These are phyloP conservation scores for Dioszegia aurantiaca DNA, from an alignment of 768 basidiomycete species.

Conservation along the genomic window DNA sequence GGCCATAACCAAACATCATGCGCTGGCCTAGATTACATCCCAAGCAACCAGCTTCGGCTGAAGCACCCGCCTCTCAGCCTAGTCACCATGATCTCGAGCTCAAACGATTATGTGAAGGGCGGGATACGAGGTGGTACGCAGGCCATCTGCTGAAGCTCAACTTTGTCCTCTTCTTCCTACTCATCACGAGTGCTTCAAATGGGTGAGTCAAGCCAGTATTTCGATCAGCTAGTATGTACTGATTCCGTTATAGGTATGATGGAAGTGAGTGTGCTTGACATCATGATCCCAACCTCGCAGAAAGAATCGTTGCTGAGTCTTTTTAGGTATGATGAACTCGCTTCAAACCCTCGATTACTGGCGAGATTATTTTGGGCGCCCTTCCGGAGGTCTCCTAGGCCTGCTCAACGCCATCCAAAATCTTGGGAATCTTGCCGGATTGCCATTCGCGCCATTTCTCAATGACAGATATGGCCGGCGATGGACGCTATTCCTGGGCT, in stretches of 20 bases:
- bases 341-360: conserved; percentile 21
- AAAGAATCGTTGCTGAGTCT: not conserved
- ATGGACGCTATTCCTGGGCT: conserved; percentile 59
- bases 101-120: conserved; percentile 17
- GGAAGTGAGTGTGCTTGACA: conserved; percentile 6
- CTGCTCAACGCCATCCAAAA: conserved; percentile 27
- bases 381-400: conserved; percentile 15
- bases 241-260: conserved; percentile 3
- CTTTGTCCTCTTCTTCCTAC: conserved; percentile 21
- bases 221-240: not conserved
- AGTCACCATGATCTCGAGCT: conserved; percentile 12
- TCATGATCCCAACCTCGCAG: no score
- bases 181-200: conserved; percentile 11
- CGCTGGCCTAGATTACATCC: not conserved
- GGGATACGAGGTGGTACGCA: conserved; percentile 36
- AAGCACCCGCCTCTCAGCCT: conserved; percentile 6
- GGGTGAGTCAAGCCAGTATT: not conserved
- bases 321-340: conserved; percentile 24
- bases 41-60: conserved; percentile 6
- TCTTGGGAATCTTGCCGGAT: conserved; percentile 16
- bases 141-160: conserved; percentile 31
- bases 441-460: conserved; percentile 52
- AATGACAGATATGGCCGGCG: conserved; percentile 59
- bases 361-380: conserved; percentile 21
- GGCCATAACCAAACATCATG: not conserved